These are phyloP conservation scores for Solanum ossicruentum DNA, from an alignment of 257 asterid species.

Conservation along the genomic window DNA sequence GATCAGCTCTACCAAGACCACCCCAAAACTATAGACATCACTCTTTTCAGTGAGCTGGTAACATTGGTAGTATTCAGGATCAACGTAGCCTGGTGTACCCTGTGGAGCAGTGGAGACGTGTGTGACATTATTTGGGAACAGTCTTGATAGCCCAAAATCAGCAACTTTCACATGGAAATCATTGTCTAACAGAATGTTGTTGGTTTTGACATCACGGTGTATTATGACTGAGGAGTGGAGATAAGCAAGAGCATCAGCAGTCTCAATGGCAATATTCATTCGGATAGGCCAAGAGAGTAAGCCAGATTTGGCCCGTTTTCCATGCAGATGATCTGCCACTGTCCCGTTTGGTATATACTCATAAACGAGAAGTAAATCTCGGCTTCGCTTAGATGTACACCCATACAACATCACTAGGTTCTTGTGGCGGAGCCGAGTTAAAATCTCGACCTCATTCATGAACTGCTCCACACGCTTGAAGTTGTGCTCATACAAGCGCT, in stretches of 20 bases:
- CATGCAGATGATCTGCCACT: conserved; percentile 84
- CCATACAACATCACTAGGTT: conserved; percentile 72
- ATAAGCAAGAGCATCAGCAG: conserved; percentile 65
- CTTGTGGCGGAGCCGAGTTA: conserved; percentile 43
- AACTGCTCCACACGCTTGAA: conserved; percentile 88
- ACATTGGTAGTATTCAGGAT: conserved; percentile 84
- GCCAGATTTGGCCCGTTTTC: conserved; percentile 57
- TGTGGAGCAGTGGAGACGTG: conserved; percentile 97
- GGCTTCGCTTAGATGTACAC: conserved; percentile 79
- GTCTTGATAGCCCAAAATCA: conserved; percentile 72
- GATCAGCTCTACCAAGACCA: conserved; percentile 68
- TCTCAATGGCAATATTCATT: conserved; percentile 69
- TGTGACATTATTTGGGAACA: conserved; percentile 64
- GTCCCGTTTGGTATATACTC: conserved; percentile 80
- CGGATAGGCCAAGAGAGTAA: conserved; percentile 81
- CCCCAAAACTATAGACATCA: conserved; percentile 85
- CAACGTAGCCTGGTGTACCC: conserved; percentile 94
- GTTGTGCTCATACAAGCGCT: conserved; percentile 69
- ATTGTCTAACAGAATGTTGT: conserved; percentile 70
- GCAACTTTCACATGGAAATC: conserved; percentile 91
- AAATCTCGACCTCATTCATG: conserved; percentile 75
- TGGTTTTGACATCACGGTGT: conserved; percentile 87
- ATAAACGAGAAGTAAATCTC: conserved; percentile 61
- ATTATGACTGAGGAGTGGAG: conserved; percentile 62
- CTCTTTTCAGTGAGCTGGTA: conserved; percentile 90